These are phyloP conservation scores for Leptodermis oblonga DNA, from an alignment of 257 asterid genomes.

Conservation along the genomic window DNA sequence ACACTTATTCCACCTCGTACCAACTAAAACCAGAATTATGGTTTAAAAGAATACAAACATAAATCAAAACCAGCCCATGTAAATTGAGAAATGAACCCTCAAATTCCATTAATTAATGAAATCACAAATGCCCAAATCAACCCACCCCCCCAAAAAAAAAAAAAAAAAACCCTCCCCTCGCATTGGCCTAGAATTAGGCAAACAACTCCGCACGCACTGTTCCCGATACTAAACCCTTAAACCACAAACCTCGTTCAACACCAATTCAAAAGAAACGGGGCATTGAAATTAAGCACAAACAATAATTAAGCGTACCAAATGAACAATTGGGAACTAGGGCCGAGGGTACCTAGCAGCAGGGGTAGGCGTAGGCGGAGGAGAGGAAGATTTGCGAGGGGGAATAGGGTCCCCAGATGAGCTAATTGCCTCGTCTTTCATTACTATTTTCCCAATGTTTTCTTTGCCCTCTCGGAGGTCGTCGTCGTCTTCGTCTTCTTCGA, in stretches of 20 bases:
- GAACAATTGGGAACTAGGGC: conserved; percentile 24
- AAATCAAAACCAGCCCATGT: background rate
- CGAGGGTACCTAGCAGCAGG: conserved; percentile 86
- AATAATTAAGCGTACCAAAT: background rate
- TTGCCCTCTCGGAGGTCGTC: conserved; percentile 3
- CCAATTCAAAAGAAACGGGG: background rate
- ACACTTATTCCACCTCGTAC: background rate
- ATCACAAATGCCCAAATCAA: background rate
- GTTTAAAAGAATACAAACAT: background rate
- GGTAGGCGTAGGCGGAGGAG: conserved; percentile 76
- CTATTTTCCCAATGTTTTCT: conserved; percentile 3
- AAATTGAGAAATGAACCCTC: background rate
- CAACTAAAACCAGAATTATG: background rate
- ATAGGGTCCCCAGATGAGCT: conserved; percentile 87
- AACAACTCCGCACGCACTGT: background rate
- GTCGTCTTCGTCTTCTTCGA: conserved; percentile 11
- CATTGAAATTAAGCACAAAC: background rate
- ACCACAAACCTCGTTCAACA: background rate
- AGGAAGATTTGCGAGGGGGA: conserved; percentile 62
- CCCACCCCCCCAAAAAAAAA: no score
- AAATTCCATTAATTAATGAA: background rate
- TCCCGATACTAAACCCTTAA: background rate
- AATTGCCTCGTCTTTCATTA: conserved; percentile 87
- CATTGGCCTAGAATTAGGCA: no score
- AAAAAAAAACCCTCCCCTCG: no score